Evolutionary conservation across 192 early-diverging fungal species (phyloP), one percentile per base, ranked within the genome.

Genomic region (Paraglomus brasilianum): DNA sequence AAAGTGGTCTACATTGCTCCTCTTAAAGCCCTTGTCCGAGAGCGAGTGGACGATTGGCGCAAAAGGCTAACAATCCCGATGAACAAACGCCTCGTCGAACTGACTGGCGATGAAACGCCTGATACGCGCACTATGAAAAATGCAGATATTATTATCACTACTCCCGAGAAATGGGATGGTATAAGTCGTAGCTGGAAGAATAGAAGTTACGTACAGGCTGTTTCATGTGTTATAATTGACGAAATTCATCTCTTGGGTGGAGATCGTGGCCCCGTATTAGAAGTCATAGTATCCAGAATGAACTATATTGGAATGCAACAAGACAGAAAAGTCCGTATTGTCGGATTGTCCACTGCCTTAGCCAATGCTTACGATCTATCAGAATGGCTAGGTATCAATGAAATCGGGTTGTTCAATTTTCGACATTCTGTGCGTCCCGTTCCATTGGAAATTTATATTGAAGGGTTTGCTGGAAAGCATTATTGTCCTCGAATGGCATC

Each of bases 1-100:
- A 97, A 96, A 74, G 93, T 97, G 0, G 95, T 99, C 5, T 98
- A 98, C 65, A 97, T 98, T 79, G 96, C 97, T 8, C 97, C 97
- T 36, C 85, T 98, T 74, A 97, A 99, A 75, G 96, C 95, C 1
- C 82, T 99, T 48, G 97, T 98, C n/a, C 87, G 91, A 44, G 96
- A 99, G 77, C 87, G 96, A 55, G 92, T 97, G 7, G 77, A 74
- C 10, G 95, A 98, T 78, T 98, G 97, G 97, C 77, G 85, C 14
- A 40, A 71, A 13, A 86, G 94, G 19, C 78, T 96, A 51, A 81
- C 81, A 0, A 76, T 74, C 1, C 80, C 82, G 8, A 91, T 95
- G 92, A 82, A 85, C 52, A 89, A 90, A 72, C 87, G 82, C 8
- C 78, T 99, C 64, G 95, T 98, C 7, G 95, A 97, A 77, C 78